These are phyloP conservation scores for Lumnitzera racemosa DNA, from an alignment of 345 rosid species.

Conservation along the genomic window DNA sequence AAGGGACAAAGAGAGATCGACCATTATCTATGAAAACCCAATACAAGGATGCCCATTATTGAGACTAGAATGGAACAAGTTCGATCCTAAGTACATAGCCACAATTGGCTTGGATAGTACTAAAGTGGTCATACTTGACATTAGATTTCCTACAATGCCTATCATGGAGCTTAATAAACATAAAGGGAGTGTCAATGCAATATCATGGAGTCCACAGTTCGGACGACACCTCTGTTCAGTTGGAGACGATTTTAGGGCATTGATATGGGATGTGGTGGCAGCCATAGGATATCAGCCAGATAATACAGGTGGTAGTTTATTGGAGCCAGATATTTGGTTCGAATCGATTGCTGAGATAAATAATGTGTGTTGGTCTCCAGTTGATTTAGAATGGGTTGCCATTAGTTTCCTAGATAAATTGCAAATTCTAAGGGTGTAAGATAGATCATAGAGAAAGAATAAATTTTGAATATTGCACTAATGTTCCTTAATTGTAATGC, in stretches of 20 bases:
- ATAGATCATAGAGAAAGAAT: slow-evolving; percentile 12
- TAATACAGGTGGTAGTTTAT: neutral
- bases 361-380: slow-evolving; percentile 40
- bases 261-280: slow-evolving; percentile 38
- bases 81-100: slow-evolving; percentile 46
- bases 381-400: slow-evolving; percentile 40
- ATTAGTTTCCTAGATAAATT: slow-evolving; percentile 26
- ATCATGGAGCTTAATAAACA: slow-evolving; percentile 35
- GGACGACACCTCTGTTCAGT: slow-evolving; percentile 43
- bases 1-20: slow-evolving; percentile 50
- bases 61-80: slow-evolving; percentile 55
- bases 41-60: slow-evolving; percentile 24
- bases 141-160: slow-evolving; percentile 44
- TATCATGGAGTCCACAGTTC: slow-evolving; percentile 36
- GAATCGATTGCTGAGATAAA: slow-evolving; percentile 41
- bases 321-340: slow-evolving; percentile 48
- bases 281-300: slow-evolving; percentile 1
- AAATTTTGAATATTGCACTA: neutral
- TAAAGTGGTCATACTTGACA: slow-evolving; percentile 43
- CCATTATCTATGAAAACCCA: slow-evolving; percentile 48
- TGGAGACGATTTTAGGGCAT: slow-evolving; percentile 44
- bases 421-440: slow-evolving; percentile 35
- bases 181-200: slow-evolving; percentile 36
- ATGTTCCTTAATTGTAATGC: no score
- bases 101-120: slow-evolving; percentile 43